These are phyloP conservation scores for Ogataea pini DNA, from an alignment of 805 yeast species.

Conservation along the genomic window DNA sequence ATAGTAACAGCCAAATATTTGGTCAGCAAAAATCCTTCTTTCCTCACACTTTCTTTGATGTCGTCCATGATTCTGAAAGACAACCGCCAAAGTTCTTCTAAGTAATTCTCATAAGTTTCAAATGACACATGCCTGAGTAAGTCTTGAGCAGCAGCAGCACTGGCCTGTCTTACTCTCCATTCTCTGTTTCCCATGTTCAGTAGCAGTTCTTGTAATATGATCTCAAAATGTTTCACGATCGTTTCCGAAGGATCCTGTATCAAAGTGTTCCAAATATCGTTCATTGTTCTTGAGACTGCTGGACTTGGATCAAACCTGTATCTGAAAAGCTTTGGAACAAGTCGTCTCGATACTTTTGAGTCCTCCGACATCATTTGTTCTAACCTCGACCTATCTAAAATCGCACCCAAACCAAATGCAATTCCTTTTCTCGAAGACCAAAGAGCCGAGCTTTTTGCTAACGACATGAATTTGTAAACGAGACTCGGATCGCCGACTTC, in stretches of 20 bases:
- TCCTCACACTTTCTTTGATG: conserved; percentile 88
- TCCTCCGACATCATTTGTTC: conserved; percentile 60
- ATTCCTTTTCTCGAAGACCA: conserved; percentile 95
- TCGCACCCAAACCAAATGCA: conserved; percentile 89
- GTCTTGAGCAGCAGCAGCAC: conserved; percentile 70
- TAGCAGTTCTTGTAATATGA: conserved; percentile 65
- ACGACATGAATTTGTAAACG: conserved; percentile 90
- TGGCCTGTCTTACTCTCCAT: conserved; percentile 93
- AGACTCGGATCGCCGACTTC: conserved; percentile 95
- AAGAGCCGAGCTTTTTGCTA: conserved; percentile 81
- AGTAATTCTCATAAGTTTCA: conserved; percentile 48
- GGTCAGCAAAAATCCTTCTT: conserved; percentile 72
- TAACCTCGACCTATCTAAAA: conserved; percentile 75
- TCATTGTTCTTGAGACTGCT: conserved; percentile 79
- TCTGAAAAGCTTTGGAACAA: conserved; percentile 81
- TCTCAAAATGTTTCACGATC: conserved; percentile 52
- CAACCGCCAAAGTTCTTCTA: conserved; percentile 82
- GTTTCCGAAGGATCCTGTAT: conserved; percentile 56
- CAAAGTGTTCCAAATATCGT: conserved; percentile 80
- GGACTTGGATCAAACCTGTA: conserved; percentile 83
- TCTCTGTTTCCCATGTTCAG: conserved; percentile 75
- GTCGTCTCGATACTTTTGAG: conserved; percentile 50
- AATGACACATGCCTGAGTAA: conserved; percentile 62
- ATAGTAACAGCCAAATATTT: conserved; percentile 63
- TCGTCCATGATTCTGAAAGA: conserved; percentile 90